Base-by-base conservation (phyloP, 2,329 filamentous ascomycete species). In the Westerdykella ornata region DNA sequence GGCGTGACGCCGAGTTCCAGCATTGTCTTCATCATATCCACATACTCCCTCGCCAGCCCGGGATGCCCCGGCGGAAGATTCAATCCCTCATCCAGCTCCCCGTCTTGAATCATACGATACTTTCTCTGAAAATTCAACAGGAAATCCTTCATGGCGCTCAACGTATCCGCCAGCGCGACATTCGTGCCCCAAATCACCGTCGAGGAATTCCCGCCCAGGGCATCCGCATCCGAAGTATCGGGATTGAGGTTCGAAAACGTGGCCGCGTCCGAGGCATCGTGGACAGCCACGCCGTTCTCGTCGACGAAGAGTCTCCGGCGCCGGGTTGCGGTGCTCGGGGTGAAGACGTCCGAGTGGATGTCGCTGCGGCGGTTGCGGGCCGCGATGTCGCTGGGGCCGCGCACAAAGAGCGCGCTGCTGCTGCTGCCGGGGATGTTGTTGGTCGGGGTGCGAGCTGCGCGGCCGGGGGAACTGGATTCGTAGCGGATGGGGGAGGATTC, bases 141-240 rank as follows among this genome's bases (percentile, higher is more conserved):
- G 59, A 98, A 98, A 49, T 92, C 88, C 60, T 92, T 90, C 73
- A 96, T 94, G 0, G 82, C 76, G 38, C 81, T 79, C 65, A 94
- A 85, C 0, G 88, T 88, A 63, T 97, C 89, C 45, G 87, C 81
- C 39, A 98, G 84, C 4, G 90, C 95, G 37, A 98, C 86, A 30
- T 94, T 97, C 33, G 92, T 98, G 65, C 92, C 92, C 92, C 92
- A 98, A 49, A 98, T 90, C 43, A 94, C 80, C 52, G 84, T 81
- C 42, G 84, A 83, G 30, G 85, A 86, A 44, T 80, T 80, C 2
- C 89, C 92, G 30, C 88, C 90, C 31, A 96, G 78, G 1, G 76
- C 79, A 59, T 96, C 85, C 1, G 92, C 92, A 64, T 98, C 92
- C 2, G 90, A 96, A 5, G 89, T 96, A 48, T 84, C 84, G 1